Base-by-base conservation (phyloP, 2,329 filamentous ascomycete species). In the Apiospora hydei region DNA sequence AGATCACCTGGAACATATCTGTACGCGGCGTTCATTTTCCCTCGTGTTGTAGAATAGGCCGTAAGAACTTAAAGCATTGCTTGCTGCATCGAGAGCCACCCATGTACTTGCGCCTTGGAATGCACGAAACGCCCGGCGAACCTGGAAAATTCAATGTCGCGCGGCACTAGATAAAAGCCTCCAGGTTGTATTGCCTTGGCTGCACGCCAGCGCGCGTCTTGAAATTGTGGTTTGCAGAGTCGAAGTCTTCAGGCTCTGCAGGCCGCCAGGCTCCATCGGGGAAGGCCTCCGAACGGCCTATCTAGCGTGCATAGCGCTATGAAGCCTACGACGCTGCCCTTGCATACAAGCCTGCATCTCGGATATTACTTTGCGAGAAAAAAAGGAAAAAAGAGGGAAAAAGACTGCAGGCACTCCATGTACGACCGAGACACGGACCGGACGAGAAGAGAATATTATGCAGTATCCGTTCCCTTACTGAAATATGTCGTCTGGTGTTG, bases 261-360 rank as follows among this genome's bases (percentile, higher is more conserved):
- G 57, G 57, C 57, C 34, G 21, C 57, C 57, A 64, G 34, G 13
- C 57, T 41, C 10, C 8, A n/a, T 64, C 34, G 57, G 57, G 57
- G 57, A 64, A 64, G 57, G 57, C 34, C 57, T 64, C 57, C 57
- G 57, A 64, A 64, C 34, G 57, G 57, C 57, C 34, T 41, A 41
- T 64, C 57, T 64, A 64, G 34, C 57, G 30, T 41, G 34, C 57
- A 64, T 64, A 64, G 57, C 57, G 57, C 57, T 64, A 64, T 41
- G 30, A 64, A 24, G 57, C 30, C 57, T 64, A 41, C 41, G 5
- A 41, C 21, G 34, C 57, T 64, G 57, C 57, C 57, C 57, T 41
- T 64, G 57, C 57, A 64, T n/a, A 18, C 6, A 41, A 64, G 57
- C 30, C 38, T n/a, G 18, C 8, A 41, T 14, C 21, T 64, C 57